Evolutionary conservation across 2,329 filamentous ascomycete genomes (phyloP).

Genomic region (Talaromyces sp.): DNA sequence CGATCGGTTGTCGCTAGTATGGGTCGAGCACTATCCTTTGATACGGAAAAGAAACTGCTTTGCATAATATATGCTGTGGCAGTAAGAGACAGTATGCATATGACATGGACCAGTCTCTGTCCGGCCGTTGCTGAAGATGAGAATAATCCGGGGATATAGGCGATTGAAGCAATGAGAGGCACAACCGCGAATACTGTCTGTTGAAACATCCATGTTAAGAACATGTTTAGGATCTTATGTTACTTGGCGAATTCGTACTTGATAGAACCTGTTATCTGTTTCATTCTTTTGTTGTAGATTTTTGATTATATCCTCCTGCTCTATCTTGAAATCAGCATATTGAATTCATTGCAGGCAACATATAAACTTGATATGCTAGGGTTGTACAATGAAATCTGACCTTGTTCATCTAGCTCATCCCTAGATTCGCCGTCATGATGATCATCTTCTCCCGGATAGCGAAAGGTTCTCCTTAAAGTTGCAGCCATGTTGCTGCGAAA

Average conservation of each 20-base stretch:
- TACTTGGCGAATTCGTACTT: slow-evolving; percentile 27
- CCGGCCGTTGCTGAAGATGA: slow-evolving; percentile 20
- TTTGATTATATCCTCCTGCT: slow-evolving; percentile 43
- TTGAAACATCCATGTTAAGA: slow-evolving; percentile 19
- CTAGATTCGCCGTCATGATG: slow-evolving; percentile 42
- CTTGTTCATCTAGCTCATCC: slow-evolving; percentile 72
- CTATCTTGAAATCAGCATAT: slow-evolving; percentile 24
- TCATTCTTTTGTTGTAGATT: slow-evolving; percentile 37
- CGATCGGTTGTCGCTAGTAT: not conserved
- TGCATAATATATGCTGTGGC: slow-evolving; percentile 38
- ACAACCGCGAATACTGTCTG: slow-evolving; percentile 36
- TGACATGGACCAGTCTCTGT: slow-evolving; percentile 29
- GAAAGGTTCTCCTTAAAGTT: slow-evolving; percentile 71
- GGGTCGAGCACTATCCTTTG: not conserved
- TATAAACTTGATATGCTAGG: not conserved
- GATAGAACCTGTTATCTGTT: slow-evolving; percentile 38
- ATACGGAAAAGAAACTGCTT: slow-evolving; percentile 27
- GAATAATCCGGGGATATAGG: slow-evolving; percentile 34
- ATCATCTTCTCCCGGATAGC: slow-evolving; percentile 61
- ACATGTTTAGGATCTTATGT: not conserved
- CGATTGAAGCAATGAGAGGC: slow-evolving; percentile 30
- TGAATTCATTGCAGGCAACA: no score
- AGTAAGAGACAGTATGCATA: slow-evolving; percentile 36
- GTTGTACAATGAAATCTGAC: slow-evolving; percentile 36
- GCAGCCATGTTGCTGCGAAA: slow-evolving; percentile 42